Evolutionary conservation across 768 basidiomycete species (phyloP), one percentile per base, ranked within the genome.

Genomic region (Pleurotus ostreatus): DNA sequence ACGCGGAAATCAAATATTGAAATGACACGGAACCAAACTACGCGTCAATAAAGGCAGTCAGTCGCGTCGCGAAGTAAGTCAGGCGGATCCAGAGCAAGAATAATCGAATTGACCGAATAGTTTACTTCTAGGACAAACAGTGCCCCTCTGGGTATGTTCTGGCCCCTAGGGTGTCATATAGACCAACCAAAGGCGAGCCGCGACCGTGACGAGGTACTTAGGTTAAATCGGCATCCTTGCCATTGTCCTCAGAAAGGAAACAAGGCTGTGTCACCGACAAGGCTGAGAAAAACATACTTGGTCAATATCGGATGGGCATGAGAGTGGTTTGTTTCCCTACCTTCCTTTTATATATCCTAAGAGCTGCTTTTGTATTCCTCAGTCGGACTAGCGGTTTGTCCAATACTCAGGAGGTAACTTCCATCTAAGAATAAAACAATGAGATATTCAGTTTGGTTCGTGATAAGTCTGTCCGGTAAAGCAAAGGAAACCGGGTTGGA

Each of bases 401-500:
- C 22, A 53, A 22, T 15, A 41, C 39, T 53, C 39, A 53, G 39
- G 51, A 53, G 41, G 51, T 53, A 53, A 53, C 34, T 41, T 41
- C 34, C 51, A 53, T 53, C 51, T 53, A 53, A 53, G 37, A 41
- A 53, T 53, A 53, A 20, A n/a, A 16, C 46, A 44, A 20, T 44
- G 38, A 43, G 25, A 23, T 39, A 25, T n/a, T 38, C 39, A 45
- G 38, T 46, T 26, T 55, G 58, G 45, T 49, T 46, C 37, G 26
- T 20, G 13, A 25, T 22, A 30, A 40, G 16, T n/a, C 45, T 7
- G 30, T 18, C 30, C 25, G 49, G 25, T n/a, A 20, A 49, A 37
- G 26, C 26, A 39, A 40, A 52, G 51, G 39, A 53, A 53, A 53
- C 51, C 48, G 51, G 51, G 23, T 39, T 53, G 51, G 39, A 53